Evolutionary conservation across 2,329 filamentous ascomycete genomes (phyloP), one percentile per base, ranked within the genome.

Genomic region (Diaporthe eres): DNA sequence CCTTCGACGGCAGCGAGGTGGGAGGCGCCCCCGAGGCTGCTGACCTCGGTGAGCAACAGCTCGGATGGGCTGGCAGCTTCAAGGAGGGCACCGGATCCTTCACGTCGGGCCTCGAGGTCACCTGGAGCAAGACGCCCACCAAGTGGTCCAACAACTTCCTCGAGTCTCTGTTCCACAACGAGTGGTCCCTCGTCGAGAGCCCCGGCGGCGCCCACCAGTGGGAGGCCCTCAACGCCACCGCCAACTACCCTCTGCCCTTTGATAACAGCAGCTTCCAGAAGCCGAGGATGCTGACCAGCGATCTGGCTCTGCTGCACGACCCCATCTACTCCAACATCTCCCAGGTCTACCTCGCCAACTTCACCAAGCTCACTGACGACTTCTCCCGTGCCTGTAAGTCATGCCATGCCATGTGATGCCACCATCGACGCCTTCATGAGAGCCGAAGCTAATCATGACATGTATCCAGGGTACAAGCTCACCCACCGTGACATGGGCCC

Each of bases 401-500:
- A 25, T 19, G 53, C 15, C 25, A 31, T 51, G 49, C 49, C 49
- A n/a, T 12, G 22, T n/a, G n/a, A 28, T 25, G 15, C 44, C 15
- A 10, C 37, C 17, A 15, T 15, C 1, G 8, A 15, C n/a, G 10
- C 47, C 28, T n/a, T 6, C 37, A 19, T 17, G 44, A 12, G 13
- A 6, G 10, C 60, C 10, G 28, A 10, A 19, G 34, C 25, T 51
- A 25, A 73, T 9, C 1, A 44, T 37, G 7, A 55, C 25, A 19
- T 47, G 6, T n/a, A 8, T 28, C 15, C 28, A 71, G 72, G 61
- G 61, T 95, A 94, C 89, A 95, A 95, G 90, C 89, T 95, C 47
- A 87, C 93, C 25, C 93, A 95, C 85, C 92, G 93, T 86, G 93
- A 95, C 82, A 90, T 95, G 85, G 93, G 93, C 19, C 93, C 93